phyloP scores from a whole-genome alignment of 305 asterid genomes.

The Fraxinus albicans region DNA sequence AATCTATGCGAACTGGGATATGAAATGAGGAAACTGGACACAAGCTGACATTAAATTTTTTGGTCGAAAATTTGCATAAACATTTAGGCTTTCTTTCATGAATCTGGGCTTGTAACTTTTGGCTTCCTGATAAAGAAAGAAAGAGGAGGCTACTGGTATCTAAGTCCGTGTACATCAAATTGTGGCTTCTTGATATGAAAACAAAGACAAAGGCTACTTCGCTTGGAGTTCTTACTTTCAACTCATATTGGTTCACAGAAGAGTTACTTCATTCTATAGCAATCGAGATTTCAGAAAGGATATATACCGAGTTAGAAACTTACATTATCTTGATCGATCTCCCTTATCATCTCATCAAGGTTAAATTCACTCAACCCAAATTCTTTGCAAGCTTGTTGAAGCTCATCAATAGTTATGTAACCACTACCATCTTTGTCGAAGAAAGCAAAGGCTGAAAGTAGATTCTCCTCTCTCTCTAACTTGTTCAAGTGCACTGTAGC shows the following conservation, averaged over 20 bases:
- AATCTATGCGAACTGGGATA: too few relatives aligned
- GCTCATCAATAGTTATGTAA: slow-evolving; percentile 81
- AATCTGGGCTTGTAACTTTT: neutral
- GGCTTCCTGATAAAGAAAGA: neutral
- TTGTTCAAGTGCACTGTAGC: slow-evolving; percentile 90
- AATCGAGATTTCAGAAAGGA: neutral
- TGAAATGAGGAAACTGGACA: too few relatives aligned
- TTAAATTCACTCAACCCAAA: slow-evolving; percentile 73
- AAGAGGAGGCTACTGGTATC: neutral
- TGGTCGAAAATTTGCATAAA: too few relatives aligned
- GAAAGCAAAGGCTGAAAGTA: slow-evolving; percentile 74
- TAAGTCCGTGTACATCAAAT: neutral
- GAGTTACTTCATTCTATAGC: neutral
- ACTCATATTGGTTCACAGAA: neutral
- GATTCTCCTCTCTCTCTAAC: slow-evolving; percentile 79
- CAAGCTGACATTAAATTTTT: too few relatives aligned
- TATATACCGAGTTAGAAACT: slow-evolving; percentile 21
- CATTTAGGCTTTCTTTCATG: neutral
- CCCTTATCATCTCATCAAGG: slow-evolving; percentile 81
- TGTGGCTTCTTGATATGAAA: neutral
- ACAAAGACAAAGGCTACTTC: neutral
- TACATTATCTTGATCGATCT: slow-evolving; percentile 82
- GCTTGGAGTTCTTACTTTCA: neutral
- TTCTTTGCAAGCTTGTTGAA: slow-evolving; percentile 85
- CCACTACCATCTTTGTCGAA: slow-evolving; percentile 88